These are phyloP conservation scores for Hypomyces perniciosus DNA, from an alignment of 2,329 filamentous ascomycete genomes.

Conservation along the genomic window DNA sequence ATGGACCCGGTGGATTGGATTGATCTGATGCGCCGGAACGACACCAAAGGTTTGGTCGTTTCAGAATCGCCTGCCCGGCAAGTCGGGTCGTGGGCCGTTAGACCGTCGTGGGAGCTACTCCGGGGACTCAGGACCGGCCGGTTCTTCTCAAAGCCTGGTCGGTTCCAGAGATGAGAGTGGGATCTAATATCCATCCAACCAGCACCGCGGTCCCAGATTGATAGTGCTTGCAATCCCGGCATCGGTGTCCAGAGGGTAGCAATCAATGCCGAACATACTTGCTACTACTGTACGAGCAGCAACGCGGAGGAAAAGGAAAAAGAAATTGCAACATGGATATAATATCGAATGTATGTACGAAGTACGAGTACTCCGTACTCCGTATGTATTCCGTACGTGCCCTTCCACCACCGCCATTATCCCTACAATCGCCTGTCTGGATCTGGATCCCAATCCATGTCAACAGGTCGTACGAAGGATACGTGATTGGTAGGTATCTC, in stretches of 20 bases:
- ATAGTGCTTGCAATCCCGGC: conserved; percentile 3
- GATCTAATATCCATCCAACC: neutral
- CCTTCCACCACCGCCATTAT: too few relatives aligned
- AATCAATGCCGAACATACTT: conserved; percentile 3
- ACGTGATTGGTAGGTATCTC: too few relatives aligned
- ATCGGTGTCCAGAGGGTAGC: neutral
- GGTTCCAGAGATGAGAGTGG: neutral
- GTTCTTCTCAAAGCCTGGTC: conserved; percentile 5
- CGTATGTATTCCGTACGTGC: too few relatives aligned
- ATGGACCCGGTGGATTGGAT: conserved; percentile 16
- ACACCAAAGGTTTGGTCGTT: conserved; percentile 8
- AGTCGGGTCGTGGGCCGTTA: conserved; percentile 8
- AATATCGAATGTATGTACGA: too few relatives aligned
- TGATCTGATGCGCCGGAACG: conserved; percentile 14
- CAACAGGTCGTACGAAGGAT: too few relatives aligned
- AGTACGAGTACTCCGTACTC: too few relatives aligned
- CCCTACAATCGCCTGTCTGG: too few relatives aligned
- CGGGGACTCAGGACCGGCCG: neutral
- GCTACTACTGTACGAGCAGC: neutral
- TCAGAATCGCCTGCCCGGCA: conserved; percentile 12
- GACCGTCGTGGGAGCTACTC: conserved; percentile 7
- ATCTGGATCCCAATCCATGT: too few relatives aligned
- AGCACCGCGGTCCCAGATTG: conserved; percentile 6
- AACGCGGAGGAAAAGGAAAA: too few relatives aligned
- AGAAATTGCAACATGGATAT: too few relatives aligned